phyloP scores from a whole-genome alignment of 306 rosid genomes.

The Quercus parvula region DNA sequence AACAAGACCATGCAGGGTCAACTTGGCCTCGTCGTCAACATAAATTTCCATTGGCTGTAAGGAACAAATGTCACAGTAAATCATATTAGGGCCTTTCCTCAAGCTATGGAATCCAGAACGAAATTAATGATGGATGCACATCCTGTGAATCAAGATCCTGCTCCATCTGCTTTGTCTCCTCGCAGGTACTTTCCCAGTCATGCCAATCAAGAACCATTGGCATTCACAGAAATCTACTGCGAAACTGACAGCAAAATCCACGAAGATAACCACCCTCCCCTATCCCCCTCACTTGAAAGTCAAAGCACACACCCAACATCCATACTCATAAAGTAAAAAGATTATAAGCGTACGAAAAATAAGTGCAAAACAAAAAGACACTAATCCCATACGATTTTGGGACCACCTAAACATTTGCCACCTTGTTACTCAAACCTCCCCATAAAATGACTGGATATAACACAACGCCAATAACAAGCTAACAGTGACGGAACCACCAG shows the following conservation, averaged over 20 bases:
- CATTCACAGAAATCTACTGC: constrained; percentile 36
- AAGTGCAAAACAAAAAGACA: constrained; percentile 16
- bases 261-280: background rate
- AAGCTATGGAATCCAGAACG: constrained; percentile 87
- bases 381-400: constrained; percentile 18
- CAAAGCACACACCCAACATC: constrained; percentile 19
- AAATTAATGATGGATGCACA: constrained; percentile 79
- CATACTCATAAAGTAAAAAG: constrained; percentile 10
- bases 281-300: constrained; percentile 13
- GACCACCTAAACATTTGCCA: constrained; percentile 17
- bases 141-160: constrained; percentile 66
- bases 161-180: constrained; percentile 71
- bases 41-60: constrained; percentile 99
- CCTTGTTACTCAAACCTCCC: constrained; percentile 24
- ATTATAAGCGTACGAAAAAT: constrained; percentile 1
- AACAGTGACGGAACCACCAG: constrained; percentile 30
- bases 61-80: constrained; percentile 89
- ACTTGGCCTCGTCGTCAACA: constrained; percentile 97
- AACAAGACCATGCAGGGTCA: constrained; percentile 97
- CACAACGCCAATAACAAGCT: constrained; percentile 29
- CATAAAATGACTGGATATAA: constrained; percentile 20
- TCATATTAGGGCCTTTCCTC: constrained; percentile 86
- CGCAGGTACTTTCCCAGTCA: constrained; percentile 46
- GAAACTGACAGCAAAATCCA: constrained; percentile 34
- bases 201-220: constrained; percentile 48